phyloP scores from a whole-genome alignment of 2,329 filamentous ascomycete genomes.

The Penicillium psychrosexuale region DNA sequence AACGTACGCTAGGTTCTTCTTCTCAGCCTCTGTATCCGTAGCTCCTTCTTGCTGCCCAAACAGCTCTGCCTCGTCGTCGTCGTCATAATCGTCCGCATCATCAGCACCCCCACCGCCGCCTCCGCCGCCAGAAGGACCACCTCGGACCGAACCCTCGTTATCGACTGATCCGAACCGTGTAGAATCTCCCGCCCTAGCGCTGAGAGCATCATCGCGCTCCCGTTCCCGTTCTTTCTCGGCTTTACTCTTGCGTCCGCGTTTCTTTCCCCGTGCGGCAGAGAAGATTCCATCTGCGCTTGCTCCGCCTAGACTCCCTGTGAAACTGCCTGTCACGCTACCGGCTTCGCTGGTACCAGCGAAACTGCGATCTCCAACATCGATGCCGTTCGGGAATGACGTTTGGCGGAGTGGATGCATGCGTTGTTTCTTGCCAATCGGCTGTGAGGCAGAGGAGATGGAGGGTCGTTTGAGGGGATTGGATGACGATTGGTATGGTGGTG shows the following conservation, averaged over 20 bases:
- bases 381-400: slow-evolving; percentile 43
- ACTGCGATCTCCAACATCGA: slow-evolving; percentile 31
- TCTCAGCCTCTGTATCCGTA: slow-evolving; percentile 51
- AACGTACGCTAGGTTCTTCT: slow-evolving; percentile 50
- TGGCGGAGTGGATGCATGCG: slow-evolving; percentile 49
- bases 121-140: slow-evolving; percentile 22
- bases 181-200: slow-evolving; percentile 24
- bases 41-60: slow-evolving; percentile 44
- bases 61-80: slow-evolving; percentile 47
- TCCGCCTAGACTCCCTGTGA: slow-evolving; percentile 42
- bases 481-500: slow-evolving; percentile 30
- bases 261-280: slow-evolving; percentile 29
- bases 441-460: slow-evolving; percentile 39
- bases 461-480: slow-evolving; percentile 42
- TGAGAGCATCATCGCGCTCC: slow-evolving; percentile 32
- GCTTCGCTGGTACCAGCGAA: slow-evolving; percentile 38
- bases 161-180: slow-evolving; percentile 34
- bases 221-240: slow-evolving; percentile 37
- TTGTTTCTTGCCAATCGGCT: slow-evolving; percentile 29
- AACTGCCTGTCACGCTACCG: slow-evolving; percentile 43
- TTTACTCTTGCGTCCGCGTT: slow-evolving; percentile 40
- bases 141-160: slow-evolving; percentile 34
- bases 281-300: slow-evolving; percentile 37
- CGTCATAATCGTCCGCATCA: slow-evolving; percentile 51
- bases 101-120: slow-evolving; percentile 46